Conservation (phyloP, 805 yeast genomes). For the Yamadazyma philogaea region DNA sequence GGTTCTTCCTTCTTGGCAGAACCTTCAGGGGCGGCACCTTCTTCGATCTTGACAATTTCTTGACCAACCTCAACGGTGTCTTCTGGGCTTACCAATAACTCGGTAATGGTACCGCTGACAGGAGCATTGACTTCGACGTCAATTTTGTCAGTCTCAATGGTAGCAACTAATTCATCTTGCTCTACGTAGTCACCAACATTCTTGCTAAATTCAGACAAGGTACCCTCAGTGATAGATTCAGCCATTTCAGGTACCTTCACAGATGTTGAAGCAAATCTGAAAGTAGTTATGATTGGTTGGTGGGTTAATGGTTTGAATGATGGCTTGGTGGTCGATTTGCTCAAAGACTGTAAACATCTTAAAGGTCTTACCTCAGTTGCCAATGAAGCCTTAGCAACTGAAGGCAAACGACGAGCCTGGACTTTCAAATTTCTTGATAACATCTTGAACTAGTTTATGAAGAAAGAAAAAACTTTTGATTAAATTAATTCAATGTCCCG, state of each 20-base stretch:
- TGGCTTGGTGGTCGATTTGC: not conserved
- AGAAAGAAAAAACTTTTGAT: not conserved
- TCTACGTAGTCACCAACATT: conserved; percentile 85
- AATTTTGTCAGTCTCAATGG: conserved; percentile 97
- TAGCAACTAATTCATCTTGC: conserved; percentile 87
- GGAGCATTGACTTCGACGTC: conserved; percentile 98
- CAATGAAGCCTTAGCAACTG: conserved; percentile 4
- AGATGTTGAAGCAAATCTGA: conserved; percentile 38
- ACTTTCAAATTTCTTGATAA: conserved; percentile 17
- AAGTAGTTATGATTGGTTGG: conserved; percentile 16
- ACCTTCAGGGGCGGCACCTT: conserved; percentile 66
- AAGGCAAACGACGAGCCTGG: conserved; percentile 15
- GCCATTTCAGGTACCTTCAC: conserved; percentile 99
- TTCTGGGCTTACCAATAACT: conserved; percentile 76
- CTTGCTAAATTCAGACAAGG: conserved; percentile 65
- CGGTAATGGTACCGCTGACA: conserved; percentile 82
- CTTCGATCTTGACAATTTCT: conserved; percentile 82
- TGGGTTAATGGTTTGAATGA: conserved; percentile 1
- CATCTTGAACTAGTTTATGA: conserved; percentile 10
- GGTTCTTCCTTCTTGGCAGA: conserved; percentile 31
- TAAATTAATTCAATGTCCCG: conserved; percentile 2
- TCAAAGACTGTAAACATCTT: conserved; percentile 7
- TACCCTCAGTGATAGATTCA: conserved; percentile 96
- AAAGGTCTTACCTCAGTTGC: not conserved
- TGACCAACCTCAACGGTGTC: conserved; percentile 97